phyloP scores from a whole-genome alignment of 2,329 filamentous ascomycete genomes.

The Venturiaceae sp. region DNA sequence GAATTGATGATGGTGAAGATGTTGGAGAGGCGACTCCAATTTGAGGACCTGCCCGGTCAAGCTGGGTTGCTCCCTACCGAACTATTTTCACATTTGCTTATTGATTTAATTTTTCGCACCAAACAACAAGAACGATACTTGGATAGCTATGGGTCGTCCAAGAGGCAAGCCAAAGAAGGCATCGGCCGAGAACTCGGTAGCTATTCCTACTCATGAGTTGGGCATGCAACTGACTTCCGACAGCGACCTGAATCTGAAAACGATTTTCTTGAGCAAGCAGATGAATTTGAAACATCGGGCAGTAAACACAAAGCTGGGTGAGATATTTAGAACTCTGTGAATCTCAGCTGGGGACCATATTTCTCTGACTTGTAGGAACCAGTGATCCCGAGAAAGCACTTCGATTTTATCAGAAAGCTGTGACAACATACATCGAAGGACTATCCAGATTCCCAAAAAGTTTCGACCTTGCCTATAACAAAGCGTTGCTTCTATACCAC shows the following conservation, averaged over 20 bases:
- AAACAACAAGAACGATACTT: neutral
- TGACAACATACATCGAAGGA: slow-evolving; percentile 57
- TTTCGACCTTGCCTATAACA: slow-evolving; percentile 68
- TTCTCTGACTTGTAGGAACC: neutral
- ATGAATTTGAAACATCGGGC: slow-evolving; percentile 60
- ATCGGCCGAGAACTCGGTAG: neutral
- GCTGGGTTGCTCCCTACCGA: too few species aligned
- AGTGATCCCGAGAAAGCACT: slow-evolving; percentile 56
- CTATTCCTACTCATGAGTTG: neutral
- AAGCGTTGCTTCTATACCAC: slow-evolving; percentile 60
- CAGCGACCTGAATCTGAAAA: slow-evolving; percentile 43
- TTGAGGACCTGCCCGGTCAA: too few species aligned
- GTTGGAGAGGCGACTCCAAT: too few species aligned
- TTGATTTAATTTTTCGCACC: neutral
- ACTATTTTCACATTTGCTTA: neutral
- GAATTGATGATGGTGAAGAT: too few species aligned
- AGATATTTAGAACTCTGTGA: neutral
- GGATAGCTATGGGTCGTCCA: neutral
- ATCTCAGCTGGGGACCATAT: neutral
- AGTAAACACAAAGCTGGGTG: slow-evolving; percentile 60
- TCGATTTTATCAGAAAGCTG: slow-evolving; percentile 53
- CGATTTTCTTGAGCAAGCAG: slow-evolving; percentile 59
- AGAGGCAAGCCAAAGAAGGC: neutral
- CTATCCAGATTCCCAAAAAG: slow-evolving; percentile 49
- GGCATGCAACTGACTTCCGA: neutral